Evolutionary conservation across 192 early-diverging fungal species (phyloP).

Genomic region (Mortierella antarctica): DNA sequence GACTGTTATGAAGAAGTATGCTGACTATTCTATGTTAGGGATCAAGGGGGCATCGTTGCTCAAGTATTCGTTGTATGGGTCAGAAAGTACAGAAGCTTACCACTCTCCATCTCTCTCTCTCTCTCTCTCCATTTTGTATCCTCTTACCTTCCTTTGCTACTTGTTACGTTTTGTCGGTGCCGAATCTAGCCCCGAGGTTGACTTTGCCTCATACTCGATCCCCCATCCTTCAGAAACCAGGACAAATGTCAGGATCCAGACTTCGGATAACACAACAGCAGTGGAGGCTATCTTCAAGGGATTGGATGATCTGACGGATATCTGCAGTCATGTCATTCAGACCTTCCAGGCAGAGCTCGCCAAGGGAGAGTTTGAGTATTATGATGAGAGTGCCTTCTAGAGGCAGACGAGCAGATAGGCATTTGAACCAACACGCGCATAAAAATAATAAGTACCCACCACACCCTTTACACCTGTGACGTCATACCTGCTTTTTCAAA

Average conservation of each 20-base stretch:
- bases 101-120: neutral
- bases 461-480: no score
- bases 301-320: slow-evolving; percentile 80
- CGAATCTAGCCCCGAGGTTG: slow-evolving; percentile 76
- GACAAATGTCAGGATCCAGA: slow-evolving; percentile 94
- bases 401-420: neutral
- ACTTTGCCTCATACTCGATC: slow-evolving; percentile 96
- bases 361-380: slow-evolving; percentile 68
- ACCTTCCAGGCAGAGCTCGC: slow-evolving; percentile 70
- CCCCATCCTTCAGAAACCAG: slow-evolving; percentile 97
- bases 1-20: slow-evolving; percentile 94
- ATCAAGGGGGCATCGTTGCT: neutral
- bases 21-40: no score
- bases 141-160: neutral
- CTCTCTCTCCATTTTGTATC: neutral
- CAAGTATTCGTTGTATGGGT: neutral
- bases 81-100: neutral
- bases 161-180: neutral
- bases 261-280: slow-evolving; percentile 81
- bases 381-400: slow-evolving; percentile 49
- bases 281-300: slow-evolving; percentile 89
- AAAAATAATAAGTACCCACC: no score
- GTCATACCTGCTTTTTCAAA: no score
- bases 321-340: slow-evolving; percentile 75
- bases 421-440: neutral